Percentiles rank a stretch among this genome's conserved stretches.
Evolutionary conservation across 2,329 filamentous ascomycete genomes (phyloP).

Genomic region (Aspergillus japonicus): DNA sequence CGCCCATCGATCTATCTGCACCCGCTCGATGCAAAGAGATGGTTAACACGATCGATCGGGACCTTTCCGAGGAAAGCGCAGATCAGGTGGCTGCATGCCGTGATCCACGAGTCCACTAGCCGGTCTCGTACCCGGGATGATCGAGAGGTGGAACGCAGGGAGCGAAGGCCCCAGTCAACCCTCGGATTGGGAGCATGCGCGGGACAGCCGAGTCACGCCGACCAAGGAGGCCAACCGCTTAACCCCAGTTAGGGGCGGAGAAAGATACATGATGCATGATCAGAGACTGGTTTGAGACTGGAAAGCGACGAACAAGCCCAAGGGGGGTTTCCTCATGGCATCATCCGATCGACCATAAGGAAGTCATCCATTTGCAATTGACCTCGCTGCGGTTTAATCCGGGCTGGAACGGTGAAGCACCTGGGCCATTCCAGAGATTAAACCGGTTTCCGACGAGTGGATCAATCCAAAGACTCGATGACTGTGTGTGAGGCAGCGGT

Average conservation of each 20-base stretch:
- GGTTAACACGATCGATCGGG: slow-evolving; percentile 68
- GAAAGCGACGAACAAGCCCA: slow-evolving; percentile 40
- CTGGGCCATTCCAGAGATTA: slow-evolving; percentile 17
- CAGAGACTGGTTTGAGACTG: slow-evolving; percentile 24
- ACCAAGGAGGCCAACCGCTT: background rate
- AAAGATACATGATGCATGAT: background rate
- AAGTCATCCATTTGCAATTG: slow-evolving; percentile 46
- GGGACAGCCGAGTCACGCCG: background rate
- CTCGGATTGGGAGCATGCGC: background rate
- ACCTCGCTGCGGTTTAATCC: slow-evolving; percentile 55
- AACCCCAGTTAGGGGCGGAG: background rate
- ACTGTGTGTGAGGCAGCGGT: slow-evolving; percentile 47
- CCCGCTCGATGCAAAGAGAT: slow-evolving; percentile 56
- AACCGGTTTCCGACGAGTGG: slow-evolving; percentile 59
- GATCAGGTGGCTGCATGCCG: slow-evolving; percentile 52
- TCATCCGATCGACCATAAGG: slow-evolving; percentile 32
- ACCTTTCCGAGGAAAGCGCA: slow-evolving; percentile 45
- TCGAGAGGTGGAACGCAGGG: background rate
- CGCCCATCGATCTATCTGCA: slow-evolving; percentile 57
- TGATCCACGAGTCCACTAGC: slow-evolving; percentile 50
- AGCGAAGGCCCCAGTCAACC: background rate
- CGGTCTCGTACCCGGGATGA: background rate
- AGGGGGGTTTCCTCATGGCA: slow-evolving; percentile 24
- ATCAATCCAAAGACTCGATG: slow-evolving; percentile 32
- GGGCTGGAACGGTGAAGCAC: slow-evolving; percentile 17